phyloP scores from a whole-genome alignment of 2,329 filamentous ascomycete genomes.

The Kalmusia sp. region DNA sequence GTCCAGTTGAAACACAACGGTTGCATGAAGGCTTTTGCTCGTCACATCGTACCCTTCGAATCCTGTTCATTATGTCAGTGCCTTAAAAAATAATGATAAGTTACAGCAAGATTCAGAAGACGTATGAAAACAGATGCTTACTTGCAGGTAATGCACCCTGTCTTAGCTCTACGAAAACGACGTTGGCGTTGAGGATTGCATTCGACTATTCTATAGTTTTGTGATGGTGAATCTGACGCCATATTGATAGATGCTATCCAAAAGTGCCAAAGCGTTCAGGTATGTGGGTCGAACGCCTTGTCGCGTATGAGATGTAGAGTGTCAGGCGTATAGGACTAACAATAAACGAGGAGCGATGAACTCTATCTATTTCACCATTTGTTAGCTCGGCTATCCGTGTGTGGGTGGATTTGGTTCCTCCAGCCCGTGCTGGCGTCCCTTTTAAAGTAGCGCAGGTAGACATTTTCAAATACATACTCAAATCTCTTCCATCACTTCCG shows the following conservation, averaged over 20 bases:
- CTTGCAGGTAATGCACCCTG: constrained; percentile 9
- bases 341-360: too few relatives aligned
- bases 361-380: too few relatives aligned
- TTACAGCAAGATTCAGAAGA: not conserved
- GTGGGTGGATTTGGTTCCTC: too few relatives aligned
- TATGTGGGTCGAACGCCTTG: not conserved
- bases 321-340: too few relatives aligned
- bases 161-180: constrained; percentile 2
- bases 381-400: too few relatives aligned
- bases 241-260: not conserved
- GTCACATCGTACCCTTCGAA: constrained; percentile 7
- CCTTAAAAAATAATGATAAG: not conserved
- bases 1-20: constrained; percentile 4
- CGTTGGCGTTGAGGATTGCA: constrained; percentile 1
- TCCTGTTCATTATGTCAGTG: not conserved
- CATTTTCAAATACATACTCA: too few relatives aligned
- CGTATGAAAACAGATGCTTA: not conserved
- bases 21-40: constrained; percentile 6
- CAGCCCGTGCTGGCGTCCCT: too few relatives aligned
- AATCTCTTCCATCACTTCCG: too few relatives aligned
- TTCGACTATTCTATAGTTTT: constrained; percentile 2
- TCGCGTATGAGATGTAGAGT: not conserved
- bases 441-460: too few relatives aligned
- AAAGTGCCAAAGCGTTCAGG: not conserved
- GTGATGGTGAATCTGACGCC: not conserved